Conservation (phyloP, 257 asterid species). For the Knoxia roxburghii region DNA sequence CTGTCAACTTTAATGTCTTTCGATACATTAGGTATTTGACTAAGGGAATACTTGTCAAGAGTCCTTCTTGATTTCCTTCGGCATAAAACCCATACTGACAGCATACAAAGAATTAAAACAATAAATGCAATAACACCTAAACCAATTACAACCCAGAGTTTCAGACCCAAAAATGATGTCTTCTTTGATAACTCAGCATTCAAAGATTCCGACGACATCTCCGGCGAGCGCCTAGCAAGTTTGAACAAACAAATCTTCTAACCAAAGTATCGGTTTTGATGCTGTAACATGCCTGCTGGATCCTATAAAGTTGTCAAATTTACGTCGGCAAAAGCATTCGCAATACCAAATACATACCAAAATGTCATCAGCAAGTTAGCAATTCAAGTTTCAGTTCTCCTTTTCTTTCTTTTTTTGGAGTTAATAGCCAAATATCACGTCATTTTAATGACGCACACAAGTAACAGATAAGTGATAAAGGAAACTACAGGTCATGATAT, state of each 20-base stretch:
- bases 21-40: slow-evolving; percentile 70
- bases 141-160: slow-evolving; percentile 83
- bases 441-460: not conserved
- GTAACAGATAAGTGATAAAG: not conserved
- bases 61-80: slow-evolving; percentile 62
- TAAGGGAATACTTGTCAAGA: slow-evolving; percentile 38
- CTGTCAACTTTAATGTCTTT: slow-evolving; percentile 79
- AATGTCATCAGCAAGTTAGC: not conserved
- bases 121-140: slow-evolving; percentile 70
- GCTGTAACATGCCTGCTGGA: slow-evolving; percentile 49
- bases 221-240: slow-evolving; percentile 17
- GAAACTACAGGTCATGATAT: too few species aligned
- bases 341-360: slow-evolving; percentile 15
- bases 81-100: slow-evolving; percentile 65
- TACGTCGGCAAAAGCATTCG: slow-evolving; percentile 14
- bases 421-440: slow-evolving; percentile 9
- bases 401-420: not conserved
- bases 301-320: slow-evolving; percentile 23
- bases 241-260: slow-evolving; percentile 12
- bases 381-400: not conserved
- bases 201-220: slow-evolving; percentile 59
- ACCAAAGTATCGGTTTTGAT: slow-evolving; percentile 12
- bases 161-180: slow-evolving; percentile 55
- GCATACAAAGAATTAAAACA: slow-evolving; percentile 59
- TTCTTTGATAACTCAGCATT: slow-evolving; percentile 53